phyloP scores from a whole-genome alignment of 331 rosid genomes.

The Erythrophleum ivorense region DNA sequence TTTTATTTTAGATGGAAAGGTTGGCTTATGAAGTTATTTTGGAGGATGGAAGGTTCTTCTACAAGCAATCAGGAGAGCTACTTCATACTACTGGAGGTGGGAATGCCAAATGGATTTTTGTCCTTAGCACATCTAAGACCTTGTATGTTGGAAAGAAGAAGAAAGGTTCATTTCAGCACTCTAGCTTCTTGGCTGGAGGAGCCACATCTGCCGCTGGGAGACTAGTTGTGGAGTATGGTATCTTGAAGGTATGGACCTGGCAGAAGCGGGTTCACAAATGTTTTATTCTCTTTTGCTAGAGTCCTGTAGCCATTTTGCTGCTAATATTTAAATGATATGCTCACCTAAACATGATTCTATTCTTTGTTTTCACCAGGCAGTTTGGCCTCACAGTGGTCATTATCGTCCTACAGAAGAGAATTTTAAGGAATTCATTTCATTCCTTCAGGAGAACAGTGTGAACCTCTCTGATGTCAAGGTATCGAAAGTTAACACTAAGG shows the following conservation, averaged over 20 bases:
- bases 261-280: neutral
- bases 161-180: constrained; percentile 95
- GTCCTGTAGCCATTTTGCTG: neutral
- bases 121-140: constrained; percentile 86
- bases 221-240: constrained; percentile 80
- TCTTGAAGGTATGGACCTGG: constrained; percentile 69
- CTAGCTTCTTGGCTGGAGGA: constrained; percentile 99
- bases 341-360: constrained; percentile 36
- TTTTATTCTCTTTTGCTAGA: constrained; percentile 26
- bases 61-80: constrained; percentile 77
- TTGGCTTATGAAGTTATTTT: constrained; percentile 83
- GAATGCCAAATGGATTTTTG: constrained; percentile 90
- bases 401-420: constrained; percentile 90
- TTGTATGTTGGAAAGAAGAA: constrained; percentile 89
- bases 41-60: constrained; percentile 74
- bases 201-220: constrained; percentile 99
- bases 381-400: constrained; percentile 99
- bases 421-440: constrained; percentile 79
- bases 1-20: constrained; percentile 80
- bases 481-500: constrained; percentile 31
- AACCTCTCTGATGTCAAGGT: constrained; percentile 88
- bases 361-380: constrained; percentile 68
- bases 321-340: constrained; percentile 5
- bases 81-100: constrained; percentile 62
- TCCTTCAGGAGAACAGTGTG: constrained; percentile 84